These are phyloP conservation scores for Apiotrichum mycotoxinovorans DNA, from an alignment of 1,284 basidiomycete genomes.

Conservation along the genomic window DNA sequence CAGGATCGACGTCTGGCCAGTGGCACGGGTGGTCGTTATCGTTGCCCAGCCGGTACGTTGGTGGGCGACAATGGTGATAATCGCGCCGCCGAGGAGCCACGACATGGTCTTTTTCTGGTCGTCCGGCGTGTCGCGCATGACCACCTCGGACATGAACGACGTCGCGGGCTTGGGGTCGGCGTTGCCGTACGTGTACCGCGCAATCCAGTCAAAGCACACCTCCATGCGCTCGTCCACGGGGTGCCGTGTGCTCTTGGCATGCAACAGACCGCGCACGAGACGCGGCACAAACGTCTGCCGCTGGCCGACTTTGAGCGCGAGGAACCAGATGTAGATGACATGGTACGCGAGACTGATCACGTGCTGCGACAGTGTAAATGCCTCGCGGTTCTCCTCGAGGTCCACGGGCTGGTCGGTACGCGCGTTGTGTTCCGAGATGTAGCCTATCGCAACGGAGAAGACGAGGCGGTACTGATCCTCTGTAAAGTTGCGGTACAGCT, in stretches of 20 bases:
- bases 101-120: constrained; percentile 56
- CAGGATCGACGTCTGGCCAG: constrained; percentile 79
- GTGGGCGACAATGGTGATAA: constrained; percentile 77
- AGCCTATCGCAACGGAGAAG: constrained; percentile 91
- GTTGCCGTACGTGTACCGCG: constrained; percentile 89
- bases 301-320: constrained; percentile 80
- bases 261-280: constrained; percentile 80
- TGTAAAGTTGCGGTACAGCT: constrained; percentile 86
- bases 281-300: constrained; percentile 78
- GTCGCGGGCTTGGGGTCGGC: constrained; percentile 84
- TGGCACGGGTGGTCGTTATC: constrained; percentile 78
- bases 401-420: constrained; percentile 51
- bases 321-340: constrained; percentile 92
- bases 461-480: constrained; percentile 90
- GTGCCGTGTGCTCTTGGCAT: constrained; percentile 75
- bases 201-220: constrained; percentile 97
- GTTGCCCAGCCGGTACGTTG: constrained; percentile 83
- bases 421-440: constrained; percentile 75
- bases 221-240: constrained; percentile 86
- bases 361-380: constrained; percentile 91
- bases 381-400: constrained; percentile 59
- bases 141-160: constrained; percentile 69
- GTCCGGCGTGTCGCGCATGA: constrained; percentile 44
- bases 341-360: constrained; percentile 91
- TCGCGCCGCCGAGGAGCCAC: constrained; percentile 82